Conservation (phyloP, 805 yeast genomes). For the Nakazawaea siamensis region DNA sequence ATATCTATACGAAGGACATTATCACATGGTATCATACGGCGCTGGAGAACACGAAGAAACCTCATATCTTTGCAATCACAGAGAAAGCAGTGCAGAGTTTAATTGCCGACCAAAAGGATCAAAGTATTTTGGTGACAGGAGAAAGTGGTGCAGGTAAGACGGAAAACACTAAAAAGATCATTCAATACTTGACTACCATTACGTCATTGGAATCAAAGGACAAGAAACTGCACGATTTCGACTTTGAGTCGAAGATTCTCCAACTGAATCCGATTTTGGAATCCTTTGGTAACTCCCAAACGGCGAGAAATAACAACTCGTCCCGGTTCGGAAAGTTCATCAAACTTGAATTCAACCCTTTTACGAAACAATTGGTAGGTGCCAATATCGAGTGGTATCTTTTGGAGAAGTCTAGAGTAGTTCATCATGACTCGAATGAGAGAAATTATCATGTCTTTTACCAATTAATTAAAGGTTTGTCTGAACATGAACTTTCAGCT, state of each 20-base stretch:
- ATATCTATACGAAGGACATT: conserved; percentile 57
- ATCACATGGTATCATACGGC: conserved; percentile 43
- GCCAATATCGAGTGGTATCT: conserved; percentile 94
- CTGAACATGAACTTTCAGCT: conserved; percentile 36
- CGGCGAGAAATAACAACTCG: conserved; percentile 87
- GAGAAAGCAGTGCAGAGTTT: conserved; percentile 80
- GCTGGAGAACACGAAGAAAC: conserved; percentile 29
- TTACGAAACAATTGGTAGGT: conserved; percentile 61
- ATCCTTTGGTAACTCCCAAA: conserved; percentile 95
- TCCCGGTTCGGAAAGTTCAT: conserved; percentile 96
- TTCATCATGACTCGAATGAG: conserved; percentile 64
- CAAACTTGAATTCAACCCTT: conserved; percentile 62
- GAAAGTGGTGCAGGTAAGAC: conserved; percentile 99
- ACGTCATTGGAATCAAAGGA: conserved; percentile 29
- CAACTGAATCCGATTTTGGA: conserved; percentile 95
- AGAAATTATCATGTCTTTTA: conserved; percentile 93
- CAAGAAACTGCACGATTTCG: conserved; percentile 25
- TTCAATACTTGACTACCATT: conserved; percentile 82
- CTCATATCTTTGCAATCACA: conserved; percentile 88
- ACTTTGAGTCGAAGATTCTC: conserved; percentile 76
- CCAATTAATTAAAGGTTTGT: conserved; percentile 67
- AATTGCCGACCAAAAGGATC: conserved; percentile 62
- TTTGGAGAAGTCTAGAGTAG: conserved; percentile 88
- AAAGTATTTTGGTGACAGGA: conserved; percentile 94
- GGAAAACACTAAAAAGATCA: conserved; percentile 90